phyloP scores from a whole-genome alignment of 768 basidiomycete genomes.

The Mycena maculata region DNA sequence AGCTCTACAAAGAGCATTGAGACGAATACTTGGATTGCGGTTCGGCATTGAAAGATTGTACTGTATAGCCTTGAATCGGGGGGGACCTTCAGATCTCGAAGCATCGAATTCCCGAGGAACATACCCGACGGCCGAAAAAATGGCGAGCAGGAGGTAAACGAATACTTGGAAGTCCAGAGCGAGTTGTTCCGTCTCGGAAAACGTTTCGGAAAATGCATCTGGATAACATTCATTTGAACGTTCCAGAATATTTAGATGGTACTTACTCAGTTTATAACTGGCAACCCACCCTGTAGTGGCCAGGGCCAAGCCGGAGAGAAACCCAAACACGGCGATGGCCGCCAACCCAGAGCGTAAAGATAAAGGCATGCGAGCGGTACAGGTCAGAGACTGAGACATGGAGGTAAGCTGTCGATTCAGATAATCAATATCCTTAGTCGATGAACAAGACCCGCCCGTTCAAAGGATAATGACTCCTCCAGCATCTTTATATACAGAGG shows the following conservation, averaged over 20 bases:
- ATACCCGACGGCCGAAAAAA: conserved; percentile 38
- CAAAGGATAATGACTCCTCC: not conserved
- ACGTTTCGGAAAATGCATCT: not conserved
- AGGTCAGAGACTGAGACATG: conserved; percentile 5
- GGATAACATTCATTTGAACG: not conserved
- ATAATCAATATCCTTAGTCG: not conserved
- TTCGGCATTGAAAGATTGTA: conserved; percentile 22
- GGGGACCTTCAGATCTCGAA: too few species aligned
- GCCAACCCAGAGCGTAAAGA: not conserved
- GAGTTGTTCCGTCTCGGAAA: not conserved
- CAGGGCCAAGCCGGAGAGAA: not conserved
- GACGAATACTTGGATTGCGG: conserved; percentile 31
- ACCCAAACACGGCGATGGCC: not conserved
- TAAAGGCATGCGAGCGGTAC: conserved; percentile 15
- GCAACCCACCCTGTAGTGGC: not conserved
- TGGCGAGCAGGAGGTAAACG: conserved; percentile 14
- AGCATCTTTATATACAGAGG: not conserved
- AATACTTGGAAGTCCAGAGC: not conserved
- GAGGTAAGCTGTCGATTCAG: conserved; percentile 6
- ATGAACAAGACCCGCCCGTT: conserved; percentile 39
- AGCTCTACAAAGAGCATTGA: conserved; percentile 43
- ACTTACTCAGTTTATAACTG: not conserved
- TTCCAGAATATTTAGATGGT: not conserved
- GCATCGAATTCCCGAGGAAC: too few species aligned
- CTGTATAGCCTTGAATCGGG: conserved; percentile 38